These are phyloP conservation scores for Solanum clarkiae DNA, from an alignment of 257 asterid genomes.

Conservation along the genomic window DNA sequence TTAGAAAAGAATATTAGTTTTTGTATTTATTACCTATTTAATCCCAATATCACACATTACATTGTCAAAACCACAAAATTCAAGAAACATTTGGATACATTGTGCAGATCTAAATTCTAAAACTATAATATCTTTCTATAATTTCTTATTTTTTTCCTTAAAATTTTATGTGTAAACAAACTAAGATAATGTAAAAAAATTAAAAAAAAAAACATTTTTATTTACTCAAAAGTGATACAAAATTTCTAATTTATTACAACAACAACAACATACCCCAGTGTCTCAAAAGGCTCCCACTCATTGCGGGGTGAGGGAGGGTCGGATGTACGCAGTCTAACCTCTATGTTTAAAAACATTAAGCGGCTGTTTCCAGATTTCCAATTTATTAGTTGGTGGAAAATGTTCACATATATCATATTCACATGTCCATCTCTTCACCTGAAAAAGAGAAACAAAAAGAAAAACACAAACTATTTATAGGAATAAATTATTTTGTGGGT, in stretches of 20 bases:
- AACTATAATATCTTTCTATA: neutral
- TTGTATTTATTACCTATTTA: neutral
- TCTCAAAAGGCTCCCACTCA: no score
- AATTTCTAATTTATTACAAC: no score
- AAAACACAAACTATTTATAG: neutral
- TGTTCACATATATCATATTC: neutral
- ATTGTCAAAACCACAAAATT: neutral
- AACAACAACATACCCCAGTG: no score
- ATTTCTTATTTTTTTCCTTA: neutral
- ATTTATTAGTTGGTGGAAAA: neutral
- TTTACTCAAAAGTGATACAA: neutral
- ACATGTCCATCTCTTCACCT: neutral
- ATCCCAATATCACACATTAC: neutral
- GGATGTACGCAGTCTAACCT: no score
- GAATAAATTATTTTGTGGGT: neutral
- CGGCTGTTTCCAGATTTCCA: no score
- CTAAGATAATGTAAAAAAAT: neutral
- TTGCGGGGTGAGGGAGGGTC: no score
- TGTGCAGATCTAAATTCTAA: neutral
- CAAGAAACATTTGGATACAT: neutral
- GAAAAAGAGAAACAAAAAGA: neutral
- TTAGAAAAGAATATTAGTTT: fast-evolving
- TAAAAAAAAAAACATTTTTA: neutral
- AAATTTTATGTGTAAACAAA: neutral
- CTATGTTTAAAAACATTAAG: no score